Conservation (phyloP, 352 stramenopile species). For the Pythium brachiatum region DNA sequence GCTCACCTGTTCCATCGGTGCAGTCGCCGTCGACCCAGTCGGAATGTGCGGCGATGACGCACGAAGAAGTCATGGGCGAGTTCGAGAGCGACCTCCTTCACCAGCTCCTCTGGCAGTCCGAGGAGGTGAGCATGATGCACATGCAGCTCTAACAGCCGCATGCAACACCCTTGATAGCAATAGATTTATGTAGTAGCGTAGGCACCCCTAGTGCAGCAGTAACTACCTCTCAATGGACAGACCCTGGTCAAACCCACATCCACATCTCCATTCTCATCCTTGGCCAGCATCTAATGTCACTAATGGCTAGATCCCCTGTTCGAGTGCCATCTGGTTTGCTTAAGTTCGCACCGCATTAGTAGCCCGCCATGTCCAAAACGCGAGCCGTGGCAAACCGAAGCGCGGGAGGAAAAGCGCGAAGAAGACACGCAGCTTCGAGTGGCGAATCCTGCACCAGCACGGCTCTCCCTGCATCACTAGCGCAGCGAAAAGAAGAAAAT, state of each 20-base stretch:
- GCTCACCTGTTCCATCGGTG: slow-evolving; percentile 12
- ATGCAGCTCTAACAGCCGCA: slow-evolving; percentile 18
- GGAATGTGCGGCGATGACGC: slow-evolving; percentile 17
- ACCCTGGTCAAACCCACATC: background rate
- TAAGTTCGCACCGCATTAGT: slow-evolving; percentile 6
- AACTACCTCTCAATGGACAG: slow-evolving; percentile 1
- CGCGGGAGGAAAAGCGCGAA: background rate
- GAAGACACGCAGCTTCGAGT: background rate
- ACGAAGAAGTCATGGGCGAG: slow-evolving; percentile 23
- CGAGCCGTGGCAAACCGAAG: background rate
- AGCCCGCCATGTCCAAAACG: background rate
- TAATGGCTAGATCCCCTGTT: background rate
- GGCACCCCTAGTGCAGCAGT: background rate
- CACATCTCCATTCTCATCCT: too few species aligned
- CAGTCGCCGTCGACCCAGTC: slow-evolving; percentile 21
- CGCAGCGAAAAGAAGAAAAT: background rate
- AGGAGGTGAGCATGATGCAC: slow-evolving; percentile 21
- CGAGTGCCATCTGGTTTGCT: background rate
- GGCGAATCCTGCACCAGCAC: background rate
- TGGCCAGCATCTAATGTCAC: background rate
- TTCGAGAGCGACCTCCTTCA: slow-evolving; percentile 26
- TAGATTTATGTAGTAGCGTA: background rate
- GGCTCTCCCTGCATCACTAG: background rate
- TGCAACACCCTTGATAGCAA: background rate
- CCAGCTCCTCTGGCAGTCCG: slow-evolving; percentile 29